phyloP scores from a whole-genome alignment of 495 filamentous ascomycete genomes.

The Hypoxylon lenormandii region DNA sequence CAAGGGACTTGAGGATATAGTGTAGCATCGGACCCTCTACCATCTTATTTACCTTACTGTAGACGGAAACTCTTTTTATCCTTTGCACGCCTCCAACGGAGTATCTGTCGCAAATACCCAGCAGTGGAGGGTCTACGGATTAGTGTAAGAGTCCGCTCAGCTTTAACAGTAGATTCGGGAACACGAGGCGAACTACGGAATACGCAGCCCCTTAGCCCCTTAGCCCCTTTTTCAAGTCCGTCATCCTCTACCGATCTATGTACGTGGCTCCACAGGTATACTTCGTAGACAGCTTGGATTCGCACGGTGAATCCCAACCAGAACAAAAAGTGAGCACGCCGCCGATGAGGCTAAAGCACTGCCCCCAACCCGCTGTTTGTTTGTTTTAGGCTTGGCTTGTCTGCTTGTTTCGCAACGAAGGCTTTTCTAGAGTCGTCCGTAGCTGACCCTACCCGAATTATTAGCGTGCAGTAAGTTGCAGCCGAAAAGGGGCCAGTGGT shows the following conservation, averaged over 20 bases:
- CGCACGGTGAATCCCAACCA: conserved; percentile 17
- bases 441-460: conserved; percentile 10
- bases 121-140: too few relatives aligned
- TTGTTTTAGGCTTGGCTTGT: not conserved
- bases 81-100: conserved; percentile 3
- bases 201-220: too few relatives aligned
- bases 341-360: conserved; percentile 1
- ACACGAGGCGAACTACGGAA: too few relatives aligned
- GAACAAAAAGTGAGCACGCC: not conserved
- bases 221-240: too few relatives aligned
- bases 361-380: not conserved
- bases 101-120: not conserved
- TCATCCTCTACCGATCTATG: not conserved
- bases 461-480: conserved; percentile 30
- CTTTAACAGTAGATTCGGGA: too few relatives aligned
- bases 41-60: conserved; percentile 10
- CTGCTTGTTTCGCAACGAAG: conserved; percentile 8
- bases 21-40: conserved; percentile 21
- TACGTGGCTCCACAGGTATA: conserved; percentile 37
- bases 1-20: not conserved
- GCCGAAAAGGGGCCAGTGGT: conserved; percentile 29
- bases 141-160: too few relatives aligned
- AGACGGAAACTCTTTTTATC: conserved; percentile 11
- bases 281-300: conserved; percentile 28
- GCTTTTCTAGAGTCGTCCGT: conserved; percentile 23